These are phyloP conservation scores for Ziziphus jujuba DNA, from an alignment of 306 rosid species.

Conservation along the genomic window DNA sequence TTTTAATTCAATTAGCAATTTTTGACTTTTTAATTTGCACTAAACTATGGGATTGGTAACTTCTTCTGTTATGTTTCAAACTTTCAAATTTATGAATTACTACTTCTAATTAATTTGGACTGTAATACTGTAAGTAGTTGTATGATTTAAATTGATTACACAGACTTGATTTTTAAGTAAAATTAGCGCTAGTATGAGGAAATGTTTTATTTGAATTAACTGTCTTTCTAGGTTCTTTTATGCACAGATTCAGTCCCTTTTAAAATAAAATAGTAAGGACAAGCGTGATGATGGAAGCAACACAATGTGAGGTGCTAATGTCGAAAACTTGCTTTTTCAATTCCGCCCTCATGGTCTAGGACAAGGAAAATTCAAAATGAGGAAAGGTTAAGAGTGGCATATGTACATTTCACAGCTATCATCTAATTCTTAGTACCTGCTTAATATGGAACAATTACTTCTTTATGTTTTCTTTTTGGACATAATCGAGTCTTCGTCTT, in stretches of 20 bases:
- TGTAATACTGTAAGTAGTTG: too few species aligned
- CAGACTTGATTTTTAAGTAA: too few species aligned
- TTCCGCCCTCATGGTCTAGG: constrained; percentile 41
- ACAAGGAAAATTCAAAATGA: constrained; percentile 46
- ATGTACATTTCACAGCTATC: constrained; percentile 92
- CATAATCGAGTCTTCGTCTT: background rate
- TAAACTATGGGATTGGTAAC: too few species aligned
- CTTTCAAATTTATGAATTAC: too few species aligned
- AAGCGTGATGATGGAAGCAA: constrained; percentile 37
- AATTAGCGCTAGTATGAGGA: background rate
- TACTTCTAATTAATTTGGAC: too few species aligned
- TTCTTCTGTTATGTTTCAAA: too few species aligned
- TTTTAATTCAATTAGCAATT: too few species aligned
- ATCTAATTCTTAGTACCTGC: constrained; percentile 43
- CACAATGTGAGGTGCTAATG: constrained; percentile 33
- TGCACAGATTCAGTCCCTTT: constrained; percentile 61
- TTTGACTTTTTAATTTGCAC: too few species aligned
- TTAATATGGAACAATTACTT: background rate
- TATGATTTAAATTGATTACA: too few species aligned
- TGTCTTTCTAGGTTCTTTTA: constrained; percentile 59
- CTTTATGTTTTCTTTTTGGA: background rate
- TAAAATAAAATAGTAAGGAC: constrained; percentile 29
- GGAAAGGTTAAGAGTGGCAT: constrained; percentile 68
- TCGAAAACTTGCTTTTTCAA: constrained; percentile 37
- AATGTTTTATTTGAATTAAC: background rate